These are phyloP conservation scores for Peterozyma xylosa DNA, from an alignment of 805 yeast genomes.

Conservation along the genomic window DNA sequence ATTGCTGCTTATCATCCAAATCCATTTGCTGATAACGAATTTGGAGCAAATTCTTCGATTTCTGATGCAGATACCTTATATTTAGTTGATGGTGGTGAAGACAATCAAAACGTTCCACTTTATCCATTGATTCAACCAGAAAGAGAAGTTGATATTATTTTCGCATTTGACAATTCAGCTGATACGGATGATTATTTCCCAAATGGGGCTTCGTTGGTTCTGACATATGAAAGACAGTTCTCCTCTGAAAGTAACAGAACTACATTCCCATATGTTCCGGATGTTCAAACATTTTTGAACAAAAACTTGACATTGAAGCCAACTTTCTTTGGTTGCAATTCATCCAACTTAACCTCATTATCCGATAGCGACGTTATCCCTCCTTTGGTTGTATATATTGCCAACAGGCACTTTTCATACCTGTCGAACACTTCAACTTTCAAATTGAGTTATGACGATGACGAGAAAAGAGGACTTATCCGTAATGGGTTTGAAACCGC, in stretches of 20 bases:
- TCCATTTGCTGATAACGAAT: constrained; percentile 46
- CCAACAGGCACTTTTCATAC: constrained; percentile 62
- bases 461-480: constrained; percentile 52
- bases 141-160: constrained; percentile 53
- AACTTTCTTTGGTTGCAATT: constrained; percentile 78
- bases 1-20: constrained; percentile 69
- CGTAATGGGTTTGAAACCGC: constrained; percentile 69
- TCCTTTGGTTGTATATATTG: constrained; percentile 72
- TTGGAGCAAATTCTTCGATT: constrained; percentile 29
- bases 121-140: constrained; percentile 56
- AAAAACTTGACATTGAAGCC: constrained; percentile 61
- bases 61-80: constrained; percentile 33
- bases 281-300: constrained; percentile 47
- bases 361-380: constrained; percentile 38
- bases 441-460: constrained; percentile 52
- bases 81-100: constrained; percentile 79
- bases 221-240: constrained; percentile 46
- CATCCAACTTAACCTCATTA: constrained; percentile 41
- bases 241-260: constrained; percentile 43
- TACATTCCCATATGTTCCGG: constrained; percentile 79
- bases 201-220: constrained; percentile 51
- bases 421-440: constrained; percentile 69
- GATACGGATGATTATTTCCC: constrained; percentile 62
- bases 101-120: constrained; percentile 63
- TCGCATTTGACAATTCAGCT: constrained; percentile 62